A percentile compares a stretch with the other conserved stretches of the same genome.
Conservation (phyloP, 1,284 basidiomycete species). For the Melampsora americana region DNA sequence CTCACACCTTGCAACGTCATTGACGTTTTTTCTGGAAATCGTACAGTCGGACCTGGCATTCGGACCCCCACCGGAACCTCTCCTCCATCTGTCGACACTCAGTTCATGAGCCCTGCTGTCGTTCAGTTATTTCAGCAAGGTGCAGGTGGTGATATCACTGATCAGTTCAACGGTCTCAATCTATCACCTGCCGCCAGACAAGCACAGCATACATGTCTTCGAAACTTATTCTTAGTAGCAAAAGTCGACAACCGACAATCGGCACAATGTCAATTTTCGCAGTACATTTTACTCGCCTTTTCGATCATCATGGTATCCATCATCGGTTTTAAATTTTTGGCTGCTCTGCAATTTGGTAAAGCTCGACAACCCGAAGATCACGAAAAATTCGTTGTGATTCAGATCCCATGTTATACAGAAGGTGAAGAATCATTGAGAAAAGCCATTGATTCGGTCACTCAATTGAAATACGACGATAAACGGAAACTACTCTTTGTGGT, state of each 20-base stretch:
- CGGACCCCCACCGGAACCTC: conserved; percentile 65
- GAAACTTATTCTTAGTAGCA: conserved; percentile 87
- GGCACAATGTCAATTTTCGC: conserved; percentile 83
- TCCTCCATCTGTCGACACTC: conserved; percentile 61
- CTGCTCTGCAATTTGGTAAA: conserved; percentile 81
- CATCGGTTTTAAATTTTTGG: conserved; percentile 97
- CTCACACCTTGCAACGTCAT: conserved; percentile 48
- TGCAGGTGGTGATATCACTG: conserved; percentile 81
- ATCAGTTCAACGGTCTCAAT: conserved; percentile 65
- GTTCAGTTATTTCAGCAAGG: conserved; percentile 77
- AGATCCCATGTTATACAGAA: conserved; percentile 97
- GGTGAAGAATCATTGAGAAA: conserved; percentile 78
- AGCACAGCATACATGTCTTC: conserved; percentile 78
- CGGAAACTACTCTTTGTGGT: conserved; percentile 90
- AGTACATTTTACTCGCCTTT: conserved; percentile 83
- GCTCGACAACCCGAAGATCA: conserved; percentile 87
- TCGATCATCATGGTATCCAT: conserved; percentile 90
- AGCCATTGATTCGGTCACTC: conserved; percentile 91
- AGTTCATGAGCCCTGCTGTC: conserved; percentile 73
- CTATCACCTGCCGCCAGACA: conserved; percentile 68
- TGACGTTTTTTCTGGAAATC: neutral
- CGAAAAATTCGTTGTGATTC: conserved; percentile 98
- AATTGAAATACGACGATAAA: conserved; percentile 96
- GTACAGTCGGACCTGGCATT: conserved; percentile 52
- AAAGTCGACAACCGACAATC: conserved; percentile 89